Conservation (phyloP, 805 yeast genomes). For the Yueomyces sinensis region DNA sequence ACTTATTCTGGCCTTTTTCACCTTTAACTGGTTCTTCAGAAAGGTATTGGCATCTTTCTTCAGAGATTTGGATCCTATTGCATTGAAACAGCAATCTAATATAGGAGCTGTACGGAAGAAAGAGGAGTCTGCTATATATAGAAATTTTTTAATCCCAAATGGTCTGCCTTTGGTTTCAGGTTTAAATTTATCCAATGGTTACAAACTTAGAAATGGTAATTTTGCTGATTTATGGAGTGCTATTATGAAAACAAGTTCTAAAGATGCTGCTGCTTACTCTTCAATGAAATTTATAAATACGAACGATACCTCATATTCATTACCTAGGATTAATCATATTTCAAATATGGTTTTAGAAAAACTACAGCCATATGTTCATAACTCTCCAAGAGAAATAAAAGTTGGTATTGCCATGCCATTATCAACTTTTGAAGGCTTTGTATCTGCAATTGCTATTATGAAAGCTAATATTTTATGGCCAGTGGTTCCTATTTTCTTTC, state of each 20-base stretch:
- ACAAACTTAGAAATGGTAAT: slow-evolving; percentile 61
- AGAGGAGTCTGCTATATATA: slow-evolving; percentile 62
- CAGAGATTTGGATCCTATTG: slow-evolving; percentile 45
- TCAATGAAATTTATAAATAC: slow-evolving; percentile 12
- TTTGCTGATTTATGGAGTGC: slow-evolving; percentile 62
- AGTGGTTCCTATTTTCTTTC: slow-evolving; percentile 29
- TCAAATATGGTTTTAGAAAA: slow-evolving; percentile 5
- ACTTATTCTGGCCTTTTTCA: too few species aligned
- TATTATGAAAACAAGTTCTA: slow-evolving; percentile 20
- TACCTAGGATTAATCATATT: slow-evolving; percentile 14
- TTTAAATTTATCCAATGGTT: slow-evolving; percentile 47
- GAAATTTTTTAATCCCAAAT: slow-evolving; percentile 63
- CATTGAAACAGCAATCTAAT: slow-evolving; percentile 51
- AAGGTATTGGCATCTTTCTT: too few species aligned
- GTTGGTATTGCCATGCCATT: slow-evolving; percentile 21
- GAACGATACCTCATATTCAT: slow-evolving; percentile 4
- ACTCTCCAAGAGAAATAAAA: slow-evolving; percentile 4
- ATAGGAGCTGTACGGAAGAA: slow-evolving; percentile 49
- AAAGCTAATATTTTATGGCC: slow-evolving; percentile 15
- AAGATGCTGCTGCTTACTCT: too few species aligned
- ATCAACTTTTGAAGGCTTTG: slow-evolving; percentile 26
- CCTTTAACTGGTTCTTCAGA: too few species aligned
- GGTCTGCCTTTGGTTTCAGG: slow-evolving; percentile 61
- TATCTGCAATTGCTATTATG: slow-evolving; percentile 32
- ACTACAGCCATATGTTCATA: not conserved